phyloP scores from a whole-genome alignment of 2,329 filamentous ascomycete genomes.

The Mycosphaerella sp. region DNA sequence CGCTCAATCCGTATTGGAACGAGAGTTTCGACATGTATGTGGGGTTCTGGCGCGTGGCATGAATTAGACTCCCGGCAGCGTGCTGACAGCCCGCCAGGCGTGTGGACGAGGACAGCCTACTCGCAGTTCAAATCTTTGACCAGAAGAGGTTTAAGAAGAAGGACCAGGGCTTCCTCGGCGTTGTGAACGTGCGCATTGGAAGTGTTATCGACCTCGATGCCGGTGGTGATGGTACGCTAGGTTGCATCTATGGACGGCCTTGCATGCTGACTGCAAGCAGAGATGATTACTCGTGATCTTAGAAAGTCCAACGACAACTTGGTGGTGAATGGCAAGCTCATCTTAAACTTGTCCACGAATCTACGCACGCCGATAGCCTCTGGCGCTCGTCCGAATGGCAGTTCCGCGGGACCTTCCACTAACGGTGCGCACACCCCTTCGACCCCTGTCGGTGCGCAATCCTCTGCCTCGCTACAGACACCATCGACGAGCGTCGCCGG shows the following conservation, averaged over 20 bases:
- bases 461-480: conserved; percentile 29
- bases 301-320: conserved; percentile 98
- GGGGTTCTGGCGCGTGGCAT: not conserved
- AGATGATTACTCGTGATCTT: conserved; percentile 95
- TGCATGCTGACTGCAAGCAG: conserved; percentile 38
- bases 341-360: conserved; percentile 93
- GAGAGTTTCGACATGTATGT: conserved; percentile 96
- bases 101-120: conserved; percentile 89
- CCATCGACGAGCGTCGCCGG: conserved; percentile 26
- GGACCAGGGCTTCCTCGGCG: conserved; percentile 96
- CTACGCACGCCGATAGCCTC: conserved; percentile 62
- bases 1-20: conserved; percentile 99
- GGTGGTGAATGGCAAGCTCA: conserved; percentile 94
- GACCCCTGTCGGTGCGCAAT: conserved; percentile 38
- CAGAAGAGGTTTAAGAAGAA: conserved; percentile 99
- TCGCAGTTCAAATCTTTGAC: conserved; percentile 97
- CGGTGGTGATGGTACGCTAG: conserved; percentile 74
- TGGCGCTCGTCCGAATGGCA: conserved; percentile 38
- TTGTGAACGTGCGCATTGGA: conserved; percentile 94
- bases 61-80: not conserved
- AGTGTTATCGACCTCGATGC: conserved; percentile 87
- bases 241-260: not conserved
- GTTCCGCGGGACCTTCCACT: conserved; percentile 32
- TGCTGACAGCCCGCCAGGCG: conserved; percentile 49
- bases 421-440: conserved; percentile 35